Evolutionary conservation across 768 basidiomycete genomes (phyloP), one percentile per base, ranked within the genome.

Genomic region (Kwoniella mangroviensis): DNA sequence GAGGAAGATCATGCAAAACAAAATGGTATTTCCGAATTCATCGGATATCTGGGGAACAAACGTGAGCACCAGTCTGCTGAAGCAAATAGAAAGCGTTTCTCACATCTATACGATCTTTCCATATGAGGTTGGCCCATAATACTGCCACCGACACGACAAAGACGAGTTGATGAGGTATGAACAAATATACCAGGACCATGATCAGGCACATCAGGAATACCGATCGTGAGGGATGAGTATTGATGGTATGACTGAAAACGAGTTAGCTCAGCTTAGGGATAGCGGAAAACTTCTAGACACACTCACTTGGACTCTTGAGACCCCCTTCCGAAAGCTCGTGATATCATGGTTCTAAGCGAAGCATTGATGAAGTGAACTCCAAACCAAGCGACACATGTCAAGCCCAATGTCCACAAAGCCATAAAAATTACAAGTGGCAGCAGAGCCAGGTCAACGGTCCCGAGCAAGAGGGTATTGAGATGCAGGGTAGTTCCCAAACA

Each of bases 101-200:
- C 53, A 65, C 63, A 13, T 42, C 40, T 9, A 53, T 55, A 4
- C 17, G 9, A 28, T 65, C 34, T 1, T 34, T 22, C 42, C 53
- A 42, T 4, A 24, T 22, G 28, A 55, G 6, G 9, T 3, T 42
- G 24, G 24, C 49, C 42, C 63, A 65, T 21, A 70, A 7, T 3
- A 61, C 63, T 12, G 22, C 54, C 22, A 92, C 92, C 73, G 89
- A 89, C 21, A 92, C 90, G 24, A 96, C 86, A 83, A 91, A 94
- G 4, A 91, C 93, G 11, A 95, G 91, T 83, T 97, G 94, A 89
- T 92, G 93, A 0, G 94, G 94, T n/a, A 95, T 85, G 63, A 94
- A 84, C 49, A 92, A 72, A 68, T 90, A 87, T 49, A 94, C 89
- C n/a, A 90, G 83, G 17, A 87, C 72, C 61, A 90, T 86, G 42